Evolutionary conservation across 306 rosid genomes (phyloP).

Genomic region (Medicago truncatula): MtrunA17r5.0-ANR NC_053044.1:55209501-55210000

Average conservation of each 20-base stretch:
- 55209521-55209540: no score
- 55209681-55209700: background rate
- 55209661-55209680: background rate
- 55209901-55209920: constrained; percentile 41
- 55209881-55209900: constrained; percentile 39
- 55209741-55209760: no score
- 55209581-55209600: no score
- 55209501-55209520: no score
- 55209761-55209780: no score
- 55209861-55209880: constrained; percentile 40
- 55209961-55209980: constrained; percentile 47
- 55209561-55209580: no score
- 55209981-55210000: constrained; percentile 16
- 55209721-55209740: no score
- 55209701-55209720: background rate
- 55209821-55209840: background rate
- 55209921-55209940: constrained; percentile 63
- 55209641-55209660: background rate
- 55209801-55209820: background rate
- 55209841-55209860: background rate
- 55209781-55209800: background rate
- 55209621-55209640: background rate
- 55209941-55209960: constrained; percentile 65
- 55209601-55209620: background rate
- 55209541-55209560: no score